These are phyloP conservation scores for Monosporascus cannonballus DNA, from an alignment of 2,329 filamentous ascomycete genomes.

Conservation along the genomic window DNA sequence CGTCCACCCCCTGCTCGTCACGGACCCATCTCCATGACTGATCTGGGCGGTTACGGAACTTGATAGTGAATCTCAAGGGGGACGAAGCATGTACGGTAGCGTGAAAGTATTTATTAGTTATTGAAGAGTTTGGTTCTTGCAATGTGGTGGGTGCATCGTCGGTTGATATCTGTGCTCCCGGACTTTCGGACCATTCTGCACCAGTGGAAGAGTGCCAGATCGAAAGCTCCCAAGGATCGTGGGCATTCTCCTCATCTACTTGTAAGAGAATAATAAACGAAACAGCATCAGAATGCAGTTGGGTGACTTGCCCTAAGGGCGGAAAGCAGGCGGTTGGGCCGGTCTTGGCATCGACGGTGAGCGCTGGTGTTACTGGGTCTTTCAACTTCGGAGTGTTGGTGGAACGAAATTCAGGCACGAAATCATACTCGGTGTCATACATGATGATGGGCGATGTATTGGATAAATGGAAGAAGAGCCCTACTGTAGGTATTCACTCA, in stretches of 20 bases:
- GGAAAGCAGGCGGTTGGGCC: slow-evolving; percentile 49
- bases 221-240: slow-evolving; percentile 62
- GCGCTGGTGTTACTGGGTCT: slow-evolving; percentile 15
- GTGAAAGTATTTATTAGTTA: slow-evolving; percentile 47
- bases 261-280: slow-evolving; percentile 66
- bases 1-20: slow-evolving; percentile 54
- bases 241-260: slow-evolving; percentile 46
- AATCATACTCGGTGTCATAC: slow-evolving; percentile 24
- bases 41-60: slow-evolving; percentile 50
- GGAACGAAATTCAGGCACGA: slow-evolving; percentile 31
- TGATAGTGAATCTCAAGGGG: slow-evolving; percentile 61
- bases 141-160: slow-evolving; percentile 43
- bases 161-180: slow-evolving; percentile 23
- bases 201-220: slow-evolving; percentile 65
- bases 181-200: slow-evolving; percentile 48
- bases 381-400: slow-evolving; percentile 33
- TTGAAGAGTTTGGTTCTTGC: slow-evolving; percentile 29
- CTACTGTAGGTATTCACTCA: neutral
- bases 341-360: slow-evolving; percentile 25
- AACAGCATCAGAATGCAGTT: slow-evolving; percentile 42
- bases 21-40: slow-evolving; percentile 66
- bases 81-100: slow-evolving; percentile 40
- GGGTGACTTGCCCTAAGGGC: slow-evolving; percentile 68
- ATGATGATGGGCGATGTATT: slow-evolving; percentile 2
- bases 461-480: neutral